Evolutionary conservation across 345 rosid genomes (phyloP).

Genomic region (Euclidium syriacum): DNA sequence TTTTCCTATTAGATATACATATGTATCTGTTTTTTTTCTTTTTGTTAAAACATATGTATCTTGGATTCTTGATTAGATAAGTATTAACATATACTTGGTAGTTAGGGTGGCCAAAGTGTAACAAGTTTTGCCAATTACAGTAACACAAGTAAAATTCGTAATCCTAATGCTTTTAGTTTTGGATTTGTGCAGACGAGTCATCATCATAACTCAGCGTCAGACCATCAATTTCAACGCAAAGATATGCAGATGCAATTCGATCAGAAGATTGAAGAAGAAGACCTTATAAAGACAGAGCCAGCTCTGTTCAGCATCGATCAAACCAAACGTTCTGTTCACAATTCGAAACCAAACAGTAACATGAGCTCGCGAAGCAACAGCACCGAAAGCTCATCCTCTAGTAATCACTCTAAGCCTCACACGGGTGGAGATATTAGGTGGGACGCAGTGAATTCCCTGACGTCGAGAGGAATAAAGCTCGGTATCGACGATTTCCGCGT

Average conservation of each 20-base stretch:
- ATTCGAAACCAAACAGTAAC: neutral
- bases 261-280: neutral
- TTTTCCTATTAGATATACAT: neutral
- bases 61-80: neutral
- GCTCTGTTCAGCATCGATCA: neutral
- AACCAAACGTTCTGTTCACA: neutral
- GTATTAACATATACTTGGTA: neutral
- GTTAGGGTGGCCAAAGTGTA: neutral
- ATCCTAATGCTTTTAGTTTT: neutral
- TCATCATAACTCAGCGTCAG: slow-evolving; percentile 11
- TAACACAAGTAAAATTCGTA: neutral
- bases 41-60: no score
- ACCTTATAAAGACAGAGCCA: neutral
- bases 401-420: slow-evolving; percentile 35
- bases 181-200: slow-evolving; percentile 13
- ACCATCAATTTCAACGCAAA: slow-evolving; percentile 5
- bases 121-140: no score
- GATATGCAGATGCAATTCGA: slow-evolving; percentile 6
- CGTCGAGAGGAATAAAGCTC: slow-evolving; percentile 22
- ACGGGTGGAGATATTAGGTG: slow-evolving; percentile 46
- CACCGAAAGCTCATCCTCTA: slow-evolving; percentile 14
- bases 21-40: no score
- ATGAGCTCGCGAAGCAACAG: slow-evolving; percentile 18
- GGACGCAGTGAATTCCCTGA: slow-evolving; percentile 41
- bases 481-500: slow-evolving; percentile 55